Evolutionary conservation across 805 yeast species (phyloP).

Genomic region (Nadsonia fulvescens): DNA sequence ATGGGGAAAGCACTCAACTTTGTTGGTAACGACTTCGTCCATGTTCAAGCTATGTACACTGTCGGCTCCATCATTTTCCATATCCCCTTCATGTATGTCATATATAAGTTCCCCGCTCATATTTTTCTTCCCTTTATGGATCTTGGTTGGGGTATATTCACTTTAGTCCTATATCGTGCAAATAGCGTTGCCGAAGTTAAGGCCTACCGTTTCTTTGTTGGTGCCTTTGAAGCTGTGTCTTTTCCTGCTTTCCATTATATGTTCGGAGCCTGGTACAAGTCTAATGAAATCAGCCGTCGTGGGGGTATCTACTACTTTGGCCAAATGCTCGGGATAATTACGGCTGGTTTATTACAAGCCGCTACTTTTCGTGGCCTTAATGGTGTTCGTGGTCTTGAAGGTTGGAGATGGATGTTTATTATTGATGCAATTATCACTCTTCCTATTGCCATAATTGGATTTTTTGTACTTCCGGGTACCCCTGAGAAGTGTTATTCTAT

Average conservation of each 20-base stretch:
- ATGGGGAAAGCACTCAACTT: slow-evolving; percentile 36
- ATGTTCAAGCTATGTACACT: slow-evolving; percentile 36
- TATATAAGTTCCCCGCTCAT: slow-evolving; percentile 38
- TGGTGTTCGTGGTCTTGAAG: slow-evolving; percentile 34
- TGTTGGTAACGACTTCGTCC: slow-evolving; percentile 39
- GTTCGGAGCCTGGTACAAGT: slow-evolving; percentile 35
- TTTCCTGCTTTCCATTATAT: slow-evolving; percentile 26
- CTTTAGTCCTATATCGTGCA: slow-evolving; percentile 35
- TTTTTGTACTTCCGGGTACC: slow-evolving; percentile 43
- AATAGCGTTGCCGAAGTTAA: slow-evolving; percentile 31
- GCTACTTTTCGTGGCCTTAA: slow-evolving; percentile 28
- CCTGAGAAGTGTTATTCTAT: slow-evolving; percentile 36
- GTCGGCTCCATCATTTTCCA: slow-evolving; percentile 45
- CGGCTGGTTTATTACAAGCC: slow-evolving; percentile 44
- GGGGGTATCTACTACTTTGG: slow-evolving; percentile 42
- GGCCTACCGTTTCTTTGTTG: slow-evolving; percentile 46
- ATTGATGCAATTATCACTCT: slow-evolving; percentile 42
- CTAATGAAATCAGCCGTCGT: slow-evolving; percentile 38
- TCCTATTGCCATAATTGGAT: slow-evolving; percentile 36
- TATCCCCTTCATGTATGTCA: slow-evolving; percentile 37
- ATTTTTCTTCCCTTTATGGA: slow-evolving; percentile 36
- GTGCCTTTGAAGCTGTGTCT: slow-evolving; percentile 47
- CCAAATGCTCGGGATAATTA: slow-evolving; percentile 39
- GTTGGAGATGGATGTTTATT: slow-evolving; percentile 60
- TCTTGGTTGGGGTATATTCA: slow-evolving; percentile 46